Conservation (phyloP, 1,284 basidiomycete genomes). For the Tylopilus sp. region DNA sequence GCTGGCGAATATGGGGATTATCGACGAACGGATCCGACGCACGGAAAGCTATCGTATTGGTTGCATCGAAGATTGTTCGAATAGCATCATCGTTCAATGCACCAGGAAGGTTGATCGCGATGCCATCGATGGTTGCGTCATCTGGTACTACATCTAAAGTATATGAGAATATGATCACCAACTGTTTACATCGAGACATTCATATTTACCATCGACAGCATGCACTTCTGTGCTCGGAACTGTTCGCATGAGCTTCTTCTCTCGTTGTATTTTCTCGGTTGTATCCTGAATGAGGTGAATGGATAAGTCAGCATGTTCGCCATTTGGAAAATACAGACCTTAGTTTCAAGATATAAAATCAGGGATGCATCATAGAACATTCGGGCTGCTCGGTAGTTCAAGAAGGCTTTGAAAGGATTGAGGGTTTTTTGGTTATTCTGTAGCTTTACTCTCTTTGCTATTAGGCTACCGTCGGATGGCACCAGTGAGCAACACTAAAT, state of each 20-base stretch:
- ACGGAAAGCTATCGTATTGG: conserved; percentile 2
- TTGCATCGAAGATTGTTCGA: conserved; percentile 5
- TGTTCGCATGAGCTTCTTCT: not conserved
- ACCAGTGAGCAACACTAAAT: not conserved
- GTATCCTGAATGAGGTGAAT: not conserved
- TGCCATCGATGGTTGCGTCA: not conserved
- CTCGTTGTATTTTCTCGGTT: conserved; percentile 11
- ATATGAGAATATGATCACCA: not conserved
- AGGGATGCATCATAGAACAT: conserved; percentile 7
- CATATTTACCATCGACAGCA: not conserved
- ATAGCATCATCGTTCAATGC: not conserved
- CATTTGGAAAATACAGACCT: not conserved
- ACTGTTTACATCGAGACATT: not conserved
- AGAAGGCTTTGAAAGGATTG: conserved; percentile 13
- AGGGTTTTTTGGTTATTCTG: conserved; percentile 1
- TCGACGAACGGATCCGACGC: conserved; percentile 6
- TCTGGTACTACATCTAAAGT: not conserved
- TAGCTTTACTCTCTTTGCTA: not conserved
- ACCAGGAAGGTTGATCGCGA: not conserved
- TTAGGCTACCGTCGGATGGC: not conserved
- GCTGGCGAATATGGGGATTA: conserved; percentile 3
- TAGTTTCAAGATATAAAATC: conserved; percentile 1
- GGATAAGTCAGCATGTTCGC: not conserved
- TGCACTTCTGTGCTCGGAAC: conserved; percentile 5
- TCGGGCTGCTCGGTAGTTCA: not conserved